A percentile compares a stretch with the other conserved stretches of the same genome.
phyloP scores from a whole-genome alignment of 192 early-diverging fungal genomes.

The Coemansia sp. region DNA sequence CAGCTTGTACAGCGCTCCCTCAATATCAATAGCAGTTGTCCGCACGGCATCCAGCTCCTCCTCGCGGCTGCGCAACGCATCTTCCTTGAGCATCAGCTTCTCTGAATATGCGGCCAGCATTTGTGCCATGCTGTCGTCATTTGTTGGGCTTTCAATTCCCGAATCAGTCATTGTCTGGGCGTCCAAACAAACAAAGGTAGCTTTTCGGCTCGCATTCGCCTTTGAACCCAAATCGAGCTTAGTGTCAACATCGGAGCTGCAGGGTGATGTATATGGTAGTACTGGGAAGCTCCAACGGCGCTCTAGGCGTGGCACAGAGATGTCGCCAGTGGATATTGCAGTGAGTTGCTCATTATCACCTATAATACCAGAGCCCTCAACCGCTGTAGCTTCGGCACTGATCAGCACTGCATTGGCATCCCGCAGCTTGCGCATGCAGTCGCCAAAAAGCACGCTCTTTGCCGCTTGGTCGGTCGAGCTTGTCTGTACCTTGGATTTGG shows the following conservation, averaged over 20 bases:
- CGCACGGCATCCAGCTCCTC: conserved; percentile 46
- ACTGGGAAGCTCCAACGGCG: conserved; percentile 17
- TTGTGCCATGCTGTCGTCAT: conserved; percentile 21
- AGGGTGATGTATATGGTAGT: background rate
- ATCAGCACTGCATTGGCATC: conserved; percentile 13
- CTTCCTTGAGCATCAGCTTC: conserved; percentile 51
- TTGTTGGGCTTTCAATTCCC: background rate
- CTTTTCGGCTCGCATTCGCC: background rate
- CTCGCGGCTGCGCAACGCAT: conserved; percentile 46
- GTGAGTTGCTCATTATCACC: background rate
- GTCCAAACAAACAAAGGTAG: conserved; percentile 1
- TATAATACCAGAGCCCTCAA: conserved; percentile 1
- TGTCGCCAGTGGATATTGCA: background rate
- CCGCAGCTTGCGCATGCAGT: conserved; percentile 21
- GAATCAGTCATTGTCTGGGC: conserved; percentile 39
- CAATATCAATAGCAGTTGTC: conserved; percentile 15
- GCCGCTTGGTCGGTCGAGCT: background rate
- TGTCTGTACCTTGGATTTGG: background rate
- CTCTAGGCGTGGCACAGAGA: background rate
- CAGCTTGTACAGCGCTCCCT: conserved; percentile 12
- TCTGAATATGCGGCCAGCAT: conserved; percentile 48
- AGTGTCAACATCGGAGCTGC: background rate
- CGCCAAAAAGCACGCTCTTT: conserved; percentile 13
- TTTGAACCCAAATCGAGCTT: background rate
- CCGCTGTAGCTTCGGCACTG: conserved; percentile 25